Conservation (phyloP, 306 rosid genomes). For the Clitoria ternatea region DNA sequence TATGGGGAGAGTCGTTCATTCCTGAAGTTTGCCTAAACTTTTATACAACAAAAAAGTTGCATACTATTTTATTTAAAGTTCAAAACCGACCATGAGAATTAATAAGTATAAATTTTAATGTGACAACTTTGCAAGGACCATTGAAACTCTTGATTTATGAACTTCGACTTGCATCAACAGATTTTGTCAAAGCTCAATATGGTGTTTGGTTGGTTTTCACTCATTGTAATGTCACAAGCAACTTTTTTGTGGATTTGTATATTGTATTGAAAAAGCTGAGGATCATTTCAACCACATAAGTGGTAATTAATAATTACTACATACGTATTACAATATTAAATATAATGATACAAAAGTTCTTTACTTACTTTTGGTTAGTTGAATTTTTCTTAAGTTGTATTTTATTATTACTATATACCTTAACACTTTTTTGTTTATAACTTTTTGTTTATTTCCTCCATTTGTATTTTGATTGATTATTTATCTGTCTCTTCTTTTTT, state of each 20-base stretch:
- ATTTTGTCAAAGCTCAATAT: constrained; percentile 19
- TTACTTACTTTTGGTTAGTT: no score
- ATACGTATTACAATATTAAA: background rate
- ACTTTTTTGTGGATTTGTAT: constrained; percentile 30
- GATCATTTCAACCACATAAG: constrained; percentile 16
- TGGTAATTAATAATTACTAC: background rate
- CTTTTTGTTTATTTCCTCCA: no score
- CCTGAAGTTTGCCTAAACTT: no score
- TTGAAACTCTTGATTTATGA: background rate
- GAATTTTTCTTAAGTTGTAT: no score
- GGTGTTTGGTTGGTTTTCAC: constrained; percentile 40
- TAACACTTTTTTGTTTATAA: no score
- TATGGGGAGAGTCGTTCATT: no score
- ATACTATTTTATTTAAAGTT: background rate
- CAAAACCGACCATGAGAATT: constrained; percentile 21
- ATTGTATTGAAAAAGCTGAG: constrained; percentile 16
- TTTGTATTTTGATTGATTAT: no score
- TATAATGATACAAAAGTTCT: no score
- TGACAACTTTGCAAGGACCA: background rate
- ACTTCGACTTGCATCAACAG: constrained; percentile 14
- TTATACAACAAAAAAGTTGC: no score
- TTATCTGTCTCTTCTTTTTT: no score
- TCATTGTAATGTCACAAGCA: constrained; percentile 11
- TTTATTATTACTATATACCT: no score
- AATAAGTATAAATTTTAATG: background rate